Evolutionary conservation across 768 basidiomycete species (phyloP).

Genomic region (Calvatia gigantea): DNA sequence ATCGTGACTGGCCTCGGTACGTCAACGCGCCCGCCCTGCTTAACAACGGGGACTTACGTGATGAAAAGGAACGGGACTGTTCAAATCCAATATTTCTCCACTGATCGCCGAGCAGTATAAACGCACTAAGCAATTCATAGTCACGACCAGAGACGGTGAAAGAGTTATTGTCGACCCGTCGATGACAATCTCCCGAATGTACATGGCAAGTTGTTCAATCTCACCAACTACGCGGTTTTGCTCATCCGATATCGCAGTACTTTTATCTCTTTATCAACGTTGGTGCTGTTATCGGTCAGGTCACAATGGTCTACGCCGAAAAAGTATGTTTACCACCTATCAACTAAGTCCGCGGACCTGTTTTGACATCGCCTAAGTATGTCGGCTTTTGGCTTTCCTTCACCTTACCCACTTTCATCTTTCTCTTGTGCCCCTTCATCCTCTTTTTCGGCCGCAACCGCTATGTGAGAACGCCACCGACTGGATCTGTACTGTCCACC

Average conservation of each 20-base stretch:
- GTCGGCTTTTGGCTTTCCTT: constrained; percentile 66
- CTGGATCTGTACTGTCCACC: constrained; percentile 59
- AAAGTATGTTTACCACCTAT: constrained; percentile 32
- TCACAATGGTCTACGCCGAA: constrained; percentile 65
- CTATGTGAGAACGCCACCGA: constrained; percentile 55
- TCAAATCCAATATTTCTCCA: constrained; percentile 78
- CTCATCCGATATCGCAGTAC: constrained; percentile 31
- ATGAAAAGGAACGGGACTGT: constrained; percentile 55
- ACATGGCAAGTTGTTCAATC: constrained; percentile 48
- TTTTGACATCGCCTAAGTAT: constrained; percentile 45
- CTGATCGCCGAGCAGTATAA: constrained; percentile 77
- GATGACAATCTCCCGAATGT: constrained; percentile 65
- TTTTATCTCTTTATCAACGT: constrained; percentile 64
- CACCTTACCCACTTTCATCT: constrained; percentile 57
- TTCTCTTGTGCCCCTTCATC: constrained; percentile 58
- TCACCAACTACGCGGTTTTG: neutral
- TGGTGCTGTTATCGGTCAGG: constrained; percentile 62
- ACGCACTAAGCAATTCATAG: constrained; percentile 49
- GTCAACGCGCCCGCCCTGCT: constrained; percentile 1
- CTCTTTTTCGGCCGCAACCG: constrained; percentile 51
- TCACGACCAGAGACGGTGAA: constrained; percentile 51
- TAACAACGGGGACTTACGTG: neutral
- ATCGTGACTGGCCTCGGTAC: constrained; percentile 52
- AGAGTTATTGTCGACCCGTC: constrained; percentile 73
- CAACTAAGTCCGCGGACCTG: constrained; percentile 24